Percentiles rank a stretch among this genome's conserved stretches.
Evolutionary conservation across 1,284 basidiomycete genomes (phyloP).

Genomic region (Rhodotorula sp.): DNA sequence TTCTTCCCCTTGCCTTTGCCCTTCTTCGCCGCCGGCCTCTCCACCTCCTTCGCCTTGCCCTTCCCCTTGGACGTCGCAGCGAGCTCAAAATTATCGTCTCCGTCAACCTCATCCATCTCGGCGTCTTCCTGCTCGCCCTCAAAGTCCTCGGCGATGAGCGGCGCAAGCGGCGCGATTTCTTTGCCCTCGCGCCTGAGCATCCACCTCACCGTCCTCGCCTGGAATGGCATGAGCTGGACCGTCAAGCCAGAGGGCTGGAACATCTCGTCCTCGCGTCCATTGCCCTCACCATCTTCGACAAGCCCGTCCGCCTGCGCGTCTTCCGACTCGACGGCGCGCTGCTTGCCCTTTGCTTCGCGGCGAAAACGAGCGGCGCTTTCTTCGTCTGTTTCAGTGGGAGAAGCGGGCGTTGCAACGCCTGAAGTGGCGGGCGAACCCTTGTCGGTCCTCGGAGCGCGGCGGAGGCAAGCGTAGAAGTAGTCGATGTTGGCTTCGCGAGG

Average conservation of each 20-base stretch:
- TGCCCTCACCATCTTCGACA: background rate
- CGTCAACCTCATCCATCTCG: slow-evolving; percentile 8
- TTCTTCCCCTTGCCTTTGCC: background rate
- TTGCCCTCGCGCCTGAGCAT: slow-evolving; percentile 42
- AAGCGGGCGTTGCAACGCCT: background rate
- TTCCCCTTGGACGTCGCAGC: background rate
- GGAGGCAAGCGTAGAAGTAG: slow-evolving; percentile 29
- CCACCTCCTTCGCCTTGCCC: background rate
- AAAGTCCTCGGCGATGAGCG: background rate
- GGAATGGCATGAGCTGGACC: slow-evolving; percentile 41
- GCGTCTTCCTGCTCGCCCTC: no score
- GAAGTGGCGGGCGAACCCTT: slow-evolving; percentile 11
- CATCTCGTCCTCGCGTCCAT: slow-evolving; percentile 26
- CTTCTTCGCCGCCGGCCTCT: no score
- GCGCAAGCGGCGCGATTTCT: background rate
- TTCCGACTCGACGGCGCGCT: slow-evolving; percentile 7
- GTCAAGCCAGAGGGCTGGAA: slow-evolving; percentile 23
- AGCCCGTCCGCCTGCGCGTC: background rate
- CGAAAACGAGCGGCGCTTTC: slow-evolving; percentile 6
- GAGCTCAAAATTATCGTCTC: background rate
- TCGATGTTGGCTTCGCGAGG: slow-evolving; percentile 21
- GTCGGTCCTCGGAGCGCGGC: slow-evolving; percentile 23
- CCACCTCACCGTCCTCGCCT: slow-evolving; percentile 40
- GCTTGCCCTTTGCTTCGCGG: slow-evolving; percentile 34
- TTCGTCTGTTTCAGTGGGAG: slow-evolving; percentile 5